phyloP scores from a whole-genome alignment of 73 alveolate genomes.

The Paraurostyla sp. region DNA sequence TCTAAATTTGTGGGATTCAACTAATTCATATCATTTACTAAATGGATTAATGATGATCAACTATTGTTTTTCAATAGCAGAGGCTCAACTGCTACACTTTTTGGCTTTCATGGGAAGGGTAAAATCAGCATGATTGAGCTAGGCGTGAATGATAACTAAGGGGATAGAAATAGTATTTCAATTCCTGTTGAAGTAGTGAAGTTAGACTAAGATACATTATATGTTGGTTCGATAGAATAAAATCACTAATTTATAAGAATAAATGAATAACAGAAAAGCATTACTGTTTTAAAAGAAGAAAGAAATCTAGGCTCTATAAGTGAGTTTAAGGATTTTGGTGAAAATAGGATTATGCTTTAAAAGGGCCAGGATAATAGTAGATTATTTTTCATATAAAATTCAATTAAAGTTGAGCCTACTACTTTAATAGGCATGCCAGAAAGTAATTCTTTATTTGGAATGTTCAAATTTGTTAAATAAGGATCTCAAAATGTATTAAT shows the following conservation, averaged over 20 bases:
- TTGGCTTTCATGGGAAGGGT: too few species aligned
- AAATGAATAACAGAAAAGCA: too few species aligned
- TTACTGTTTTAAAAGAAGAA: background rate
- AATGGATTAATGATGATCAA: background rate
- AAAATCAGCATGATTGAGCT: too few species aligned
- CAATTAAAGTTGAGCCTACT: background rate
- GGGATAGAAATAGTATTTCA: too few species aligned
- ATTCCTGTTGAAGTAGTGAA: too few species aligned
- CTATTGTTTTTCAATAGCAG: background rate
- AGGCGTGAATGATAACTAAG: too few species aligned
- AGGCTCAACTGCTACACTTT: too few species aligned
- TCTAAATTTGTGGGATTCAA: background rate
- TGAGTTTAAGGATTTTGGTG: conserved; percentile 15
- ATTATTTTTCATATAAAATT: background rate
- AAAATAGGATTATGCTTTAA: background rate
- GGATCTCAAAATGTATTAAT: too few species aligned
- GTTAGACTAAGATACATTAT: background rate
- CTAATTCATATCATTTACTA: background rate
- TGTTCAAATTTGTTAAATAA: too few species aligned
- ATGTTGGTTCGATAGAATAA: background rate
- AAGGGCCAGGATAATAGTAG: conserved; percentile 7
- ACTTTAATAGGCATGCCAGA: too few species aligned
- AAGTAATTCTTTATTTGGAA: too few species aligned
- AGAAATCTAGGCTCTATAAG: background rate
- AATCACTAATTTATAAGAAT: background rate